Conservation (phyloP, 2,329 filamentous ascomycete genomes). For the Sporothrix euskadiensis region DNA sequence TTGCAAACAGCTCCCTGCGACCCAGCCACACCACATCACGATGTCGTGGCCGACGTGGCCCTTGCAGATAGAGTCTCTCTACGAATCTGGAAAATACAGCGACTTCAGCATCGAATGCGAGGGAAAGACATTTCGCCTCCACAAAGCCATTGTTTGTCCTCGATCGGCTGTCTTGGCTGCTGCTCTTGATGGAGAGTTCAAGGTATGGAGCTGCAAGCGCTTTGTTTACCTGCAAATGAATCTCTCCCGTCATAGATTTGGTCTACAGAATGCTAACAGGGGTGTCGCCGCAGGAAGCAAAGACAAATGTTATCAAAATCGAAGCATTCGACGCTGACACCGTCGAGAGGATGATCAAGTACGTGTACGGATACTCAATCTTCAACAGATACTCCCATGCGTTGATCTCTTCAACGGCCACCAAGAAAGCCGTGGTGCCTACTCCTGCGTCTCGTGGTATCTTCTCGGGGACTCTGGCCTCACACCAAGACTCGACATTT, state of each 20-base stretch:
- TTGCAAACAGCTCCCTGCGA: no score
- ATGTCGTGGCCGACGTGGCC: no score
- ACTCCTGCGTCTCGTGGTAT: no score
- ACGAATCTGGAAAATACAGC: neutral
- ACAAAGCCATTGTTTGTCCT: neutral
- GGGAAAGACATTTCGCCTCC: neutral
- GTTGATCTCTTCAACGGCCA: neutral
- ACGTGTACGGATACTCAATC: neutral
- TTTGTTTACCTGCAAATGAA: no score
- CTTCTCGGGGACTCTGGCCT: no score
- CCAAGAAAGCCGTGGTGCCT: no score
- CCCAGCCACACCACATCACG: no score
- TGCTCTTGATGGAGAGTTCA: neutral
- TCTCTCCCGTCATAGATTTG: no score
- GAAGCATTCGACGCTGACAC: neutral
- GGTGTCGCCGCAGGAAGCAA: neutral
- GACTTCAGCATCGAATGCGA: neutral
- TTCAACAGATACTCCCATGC: neutral
- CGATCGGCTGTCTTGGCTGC: neutral
- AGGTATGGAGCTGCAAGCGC: neutral
- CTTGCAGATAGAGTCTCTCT: neutral
- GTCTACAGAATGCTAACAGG: neutral
- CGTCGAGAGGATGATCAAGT: neutral
- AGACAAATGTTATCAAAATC: neutral
- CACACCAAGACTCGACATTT: no score